Conservation (phyloP, 2,329 filamentous ascomycete species). For the Penicillium sp. region DNA sequence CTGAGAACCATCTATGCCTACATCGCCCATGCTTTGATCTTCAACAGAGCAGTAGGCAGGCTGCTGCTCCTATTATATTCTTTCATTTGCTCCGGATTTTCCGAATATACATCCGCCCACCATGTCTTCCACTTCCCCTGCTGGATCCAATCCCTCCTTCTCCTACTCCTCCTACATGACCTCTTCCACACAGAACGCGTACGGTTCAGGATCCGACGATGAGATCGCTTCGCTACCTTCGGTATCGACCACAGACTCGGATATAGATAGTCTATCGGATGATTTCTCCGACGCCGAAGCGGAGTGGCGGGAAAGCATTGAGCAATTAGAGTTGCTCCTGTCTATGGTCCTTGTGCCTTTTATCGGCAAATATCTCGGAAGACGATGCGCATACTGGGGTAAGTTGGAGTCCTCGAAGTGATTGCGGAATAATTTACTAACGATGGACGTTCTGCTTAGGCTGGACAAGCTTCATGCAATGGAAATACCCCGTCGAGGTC, state of each 20-base stretch:
- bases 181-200: constrained; percentile 29
- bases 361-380: constrained; percentile 87
- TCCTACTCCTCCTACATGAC: constrained; percentile 41
- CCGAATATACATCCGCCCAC: constrained; percentile 5
- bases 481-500: constrained; percentile 81
- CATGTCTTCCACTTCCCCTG: constrained; percentile 31
- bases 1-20: neutral
- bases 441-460: constrained; percentile 49
- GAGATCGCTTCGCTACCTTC: constrained; percentile 45
- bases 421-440: constrained; percentile 4
- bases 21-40: constrained; percentile 21
- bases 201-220: constrained; percentile 32
- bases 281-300: constrained; percentile 77
- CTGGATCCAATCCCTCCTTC: constrained; percentile 33
- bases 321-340: constrained; percentile 86
- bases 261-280: constrained; percentile 46
- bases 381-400: constrained; percentile 97
- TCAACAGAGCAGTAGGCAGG: constrained; percentile 33
- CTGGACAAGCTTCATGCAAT: constrained; percentile 91
- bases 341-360: constrained; percentile 95
- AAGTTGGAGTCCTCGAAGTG: constrained; percentile 23
- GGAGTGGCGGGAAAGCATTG: constrained; percentile 91
- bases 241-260: constrained; percentile 37
- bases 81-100: neutral
- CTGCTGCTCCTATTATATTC: constrained; percentile 27